Conservation (phyloP, 306 rosid species). For the Potentilla sterilis region DNA sequence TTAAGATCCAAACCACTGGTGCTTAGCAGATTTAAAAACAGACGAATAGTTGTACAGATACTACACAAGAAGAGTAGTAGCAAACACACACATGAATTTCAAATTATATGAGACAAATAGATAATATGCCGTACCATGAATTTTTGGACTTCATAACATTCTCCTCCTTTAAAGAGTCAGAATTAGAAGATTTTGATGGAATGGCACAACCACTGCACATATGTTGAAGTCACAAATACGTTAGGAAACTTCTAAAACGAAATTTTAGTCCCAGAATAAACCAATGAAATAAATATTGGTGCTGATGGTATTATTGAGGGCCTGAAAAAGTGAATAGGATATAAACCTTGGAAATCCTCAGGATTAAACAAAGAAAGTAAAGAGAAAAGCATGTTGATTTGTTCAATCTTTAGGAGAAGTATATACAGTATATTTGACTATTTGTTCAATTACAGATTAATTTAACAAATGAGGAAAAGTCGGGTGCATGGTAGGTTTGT, state of each 20-base stretch:
- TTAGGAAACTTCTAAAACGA: slow-evolving; percentile 21
- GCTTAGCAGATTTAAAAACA: slow-evolving; percentile 26
- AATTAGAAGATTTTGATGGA: slow-evolving; percentile 57
- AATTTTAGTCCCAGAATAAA: background rate
- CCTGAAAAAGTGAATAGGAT: background rate
- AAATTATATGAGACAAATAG: slow-evolving; percentile 17
- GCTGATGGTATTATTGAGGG: background rate
- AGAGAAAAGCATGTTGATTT: background rate
- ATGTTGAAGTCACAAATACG: slow-evolving; percentile 25
- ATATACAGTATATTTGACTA: background rate
- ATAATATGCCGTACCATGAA: slow-evolving; percentile 49
- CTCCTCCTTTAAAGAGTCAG: slow-evolving; percentile 71
- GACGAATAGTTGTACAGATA: background rate
- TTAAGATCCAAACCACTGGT: slow-evolving; percentile 24
- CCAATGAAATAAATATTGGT: background rate
- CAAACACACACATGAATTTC: slow-evolving; percentile 13
- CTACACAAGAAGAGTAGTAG: background rate
- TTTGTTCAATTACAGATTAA: background rate
- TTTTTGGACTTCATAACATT: slow-evolving; percentile 59
- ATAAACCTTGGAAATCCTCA: background rate
- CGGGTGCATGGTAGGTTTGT: background rate
- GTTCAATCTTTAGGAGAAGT: background rate
- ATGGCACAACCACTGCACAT: slow-evolving; percentile 75
- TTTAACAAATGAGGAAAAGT: background rate
- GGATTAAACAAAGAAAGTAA: background rate